A percentile compares a stretch with the other conserved stretches of the same genome.
These are phyloP conservation scores for Dalbergia oliveri DNA, from an alignment of 306 rosid genomes.

Conservation along the genomic window DNA sequence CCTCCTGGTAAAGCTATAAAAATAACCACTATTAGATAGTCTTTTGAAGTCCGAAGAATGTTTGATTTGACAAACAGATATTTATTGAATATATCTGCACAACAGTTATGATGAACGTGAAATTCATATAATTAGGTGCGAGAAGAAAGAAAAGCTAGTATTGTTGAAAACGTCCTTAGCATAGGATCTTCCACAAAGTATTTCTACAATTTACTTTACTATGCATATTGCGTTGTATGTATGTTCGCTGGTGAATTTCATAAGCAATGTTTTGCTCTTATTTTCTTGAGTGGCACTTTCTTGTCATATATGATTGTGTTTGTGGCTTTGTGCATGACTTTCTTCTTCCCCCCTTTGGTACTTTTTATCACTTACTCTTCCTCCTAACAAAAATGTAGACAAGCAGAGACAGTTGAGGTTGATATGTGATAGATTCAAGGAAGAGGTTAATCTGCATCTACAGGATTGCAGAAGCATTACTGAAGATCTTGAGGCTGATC, in stretches of 20 bases:
- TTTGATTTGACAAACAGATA: too few relatives aligned
- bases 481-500: slow-evolving; percentile 78
- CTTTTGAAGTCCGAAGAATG: too few relatives aligned
- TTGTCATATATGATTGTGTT: slow-evolving; percentile 23
- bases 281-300: slow-evolving; percentile 9
- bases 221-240: neutral
- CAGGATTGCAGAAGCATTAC: slow-evolving; percentile 75
- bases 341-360: slow-evolving; percentile 8
- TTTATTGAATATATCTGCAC: neutral
- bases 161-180: neutral
- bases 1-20: slow-evolving; percentile 12
- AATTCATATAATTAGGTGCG: neutral
- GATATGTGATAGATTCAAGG: slow-evolving; percentile 81
- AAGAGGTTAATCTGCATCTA: slow-evolving; percentile 79
- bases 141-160: slow-evolving; percentile 15
- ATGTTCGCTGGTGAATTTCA: slow-evolving; percentile 17
- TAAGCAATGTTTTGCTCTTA: slow-evolving; percentile 31
- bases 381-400: slow-evolving; percentile 60
- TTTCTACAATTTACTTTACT: neutral
- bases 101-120: neutral
- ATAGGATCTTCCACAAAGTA: slow-evolving; percentile 12
- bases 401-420: slow-evolving; percentile 74
- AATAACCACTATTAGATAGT: neutral
- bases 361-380: slow-evolving; percentile 33
- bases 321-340: slow-evolving; percentile 3